Base-by-base conservation (phyloP, 345 rosid species). In the Hibiscus tridactylites region DNA sequence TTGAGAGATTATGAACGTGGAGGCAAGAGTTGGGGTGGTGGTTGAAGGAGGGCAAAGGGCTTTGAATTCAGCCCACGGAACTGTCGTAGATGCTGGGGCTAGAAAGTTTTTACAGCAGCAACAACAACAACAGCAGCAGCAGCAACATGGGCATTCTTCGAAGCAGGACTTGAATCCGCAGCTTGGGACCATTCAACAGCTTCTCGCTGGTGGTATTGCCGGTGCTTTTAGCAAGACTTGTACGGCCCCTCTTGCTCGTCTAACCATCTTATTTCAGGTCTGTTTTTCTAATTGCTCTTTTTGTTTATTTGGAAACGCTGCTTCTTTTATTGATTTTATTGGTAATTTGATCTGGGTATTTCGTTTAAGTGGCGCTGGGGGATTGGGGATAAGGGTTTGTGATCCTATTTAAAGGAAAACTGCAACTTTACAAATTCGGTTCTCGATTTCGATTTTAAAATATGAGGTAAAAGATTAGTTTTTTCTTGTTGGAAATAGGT, bases 151-250 rank as follows among this genome's bases (percentile, higher is more conserved):
- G 60, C 42, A 29, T 68, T 68, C 71, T 44, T 35, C 75, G 17
- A 75, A 75, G 63, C 84, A 76, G 61, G 73, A 83, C 28, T 78
- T 79, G 56, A 74, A 62, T 71, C 78, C 78, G 17, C 89, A 83
- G 77, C 24, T 88, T 33, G 94, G 90, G 7, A 74, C 84, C 6
- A 39, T 84, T 1, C 82, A 79, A 26, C 89, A 88, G 80, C 85
- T 95, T 26, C 66, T 92, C 13, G 94, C 99, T 10, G 97, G 99
- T 49, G 98, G 99, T 37, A 69, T 95, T 59, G 96, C 98, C 16
- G 99, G 99, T 28, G 99, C 98, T 64, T 86, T 95, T 70, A 84
- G 97, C 88, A 95, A 95, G 80, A 95, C 99, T 6, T 92, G 98
- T 59, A 96, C 99, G 2, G 99, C 99, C 21, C 99, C 99, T 81